These are phyloP conservation scores for Polytolypa hystricis DNA, from an alignment of 2,329 filamentous ascomycete genomes.

Conservation along the genomic window DNA sequence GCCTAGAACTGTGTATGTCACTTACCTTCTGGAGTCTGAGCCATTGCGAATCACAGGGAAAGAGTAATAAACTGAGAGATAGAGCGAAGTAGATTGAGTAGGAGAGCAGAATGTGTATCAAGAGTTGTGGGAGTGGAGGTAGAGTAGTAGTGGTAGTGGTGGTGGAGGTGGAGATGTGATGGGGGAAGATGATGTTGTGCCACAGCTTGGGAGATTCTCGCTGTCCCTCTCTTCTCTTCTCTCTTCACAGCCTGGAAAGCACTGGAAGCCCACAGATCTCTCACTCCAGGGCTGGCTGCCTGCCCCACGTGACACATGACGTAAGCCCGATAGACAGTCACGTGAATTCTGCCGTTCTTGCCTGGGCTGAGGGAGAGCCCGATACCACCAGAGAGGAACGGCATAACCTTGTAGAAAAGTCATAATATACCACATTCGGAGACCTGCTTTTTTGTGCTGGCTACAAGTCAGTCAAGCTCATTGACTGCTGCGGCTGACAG, in stretches of 20 bases:
- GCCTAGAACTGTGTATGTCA: constrained; percentile 1
- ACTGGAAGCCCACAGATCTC: constrained; percentile 23
- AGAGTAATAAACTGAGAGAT: constrained; percentile 16
- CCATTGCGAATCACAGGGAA: constrained; percentile 18
- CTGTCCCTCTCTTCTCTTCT: constrained; percentile 17
- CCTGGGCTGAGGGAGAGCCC: no score
- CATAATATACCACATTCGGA: no score
- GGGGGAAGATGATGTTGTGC: constrained; percentile 13
- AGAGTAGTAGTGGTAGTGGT: constrained; percentile 4
- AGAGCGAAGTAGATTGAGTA: constrained; percentile 8
- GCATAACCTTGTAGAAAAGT: no score
- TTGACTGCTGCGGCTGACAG: no score
- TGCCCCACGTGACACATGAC: no score
- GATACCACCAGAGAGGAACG: no score
- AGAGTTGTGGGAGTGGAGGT: background rate
- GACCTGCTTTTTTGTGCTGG: no score
- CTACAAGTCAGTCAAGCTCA: no score
- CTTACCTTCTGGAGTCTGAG: constrained; percentile 37
- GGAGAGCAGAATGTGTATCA: constrained; percentile 6
- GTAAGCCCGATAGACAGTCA: no score
- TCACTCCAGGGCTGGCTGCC: no score
- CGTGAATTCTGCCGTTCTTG: constrained; percentile 3
- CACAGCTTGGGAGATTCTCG: constrained; percentile 12
- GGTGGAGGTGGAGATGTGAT: constrained; percentile 9
- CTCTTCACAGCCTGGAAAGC: constrained; percentile 26